These are phyloP conservation scores for Euphorbia lathyris DNA, from an alignment of 345 rosid genomes.

Conservation along the genomic window DNA sequence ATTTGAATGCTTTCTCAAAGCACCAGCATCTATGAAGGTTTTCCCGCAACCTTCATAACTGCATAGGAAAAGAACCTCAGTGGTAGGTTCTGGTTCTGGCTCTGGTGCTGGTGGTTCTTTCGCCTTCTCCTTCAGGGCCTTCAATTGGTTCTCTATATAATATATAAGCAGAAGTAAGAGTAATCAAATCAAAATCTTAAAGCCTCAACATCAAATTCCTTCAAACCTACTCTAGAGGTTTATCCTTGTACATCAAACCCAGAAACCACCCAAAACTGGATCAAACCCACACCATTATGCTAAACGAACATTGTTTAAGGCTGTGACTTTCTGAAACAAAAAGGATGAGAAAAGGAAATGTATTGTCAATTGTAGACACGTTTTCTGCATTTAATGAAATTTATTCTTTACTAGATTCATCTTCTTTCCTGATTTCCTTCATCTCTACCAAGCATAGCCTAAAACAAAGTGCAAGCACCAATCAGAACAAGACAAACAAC, in stretches of 20 bases:
- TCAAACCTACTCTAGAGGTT: neutral
- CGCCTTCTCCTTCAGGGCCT: conserved; percentile 61
- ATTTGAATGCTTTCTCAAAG: conserved; percentile 92
- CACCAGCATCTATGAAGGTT: conserved; percentile 91
- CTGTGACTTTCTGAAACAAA: neutral
- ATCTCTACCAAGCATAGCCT: neutral
- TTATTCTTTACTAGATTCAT: neutral
- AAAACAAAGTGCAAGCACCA: neutral
- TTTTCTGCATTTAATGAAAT: neutral
- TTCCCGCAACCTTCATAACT: conserved; percentile 94
- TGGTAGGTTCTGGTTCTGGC: conserved; percentile 91
- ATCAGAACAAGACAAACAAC: neutral
- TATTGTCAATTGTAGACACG: neutral
- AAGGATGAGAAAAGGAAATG: neutral
- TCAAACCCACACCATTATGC: neutral
- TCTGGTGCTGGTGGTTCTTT: conserved; percentile 68
- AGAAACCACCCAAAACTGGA: neutral
- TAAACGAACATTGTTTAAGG: neutral
- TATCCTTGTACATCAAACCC: neutral
- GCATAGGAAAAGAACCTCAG: conserved; percentile 95
- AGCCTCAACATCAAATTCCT: neutral
- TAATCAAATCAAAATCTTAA: neutral
- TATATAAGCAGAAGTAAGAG: conserved; percentile 2
- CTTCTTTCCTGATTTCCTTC: neutral
- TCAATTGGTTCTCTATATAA: conserved; percentile 55